Base-by-base conservation (phyloP, 257 asterid species). In the Hygrophila difformis region DNA sequence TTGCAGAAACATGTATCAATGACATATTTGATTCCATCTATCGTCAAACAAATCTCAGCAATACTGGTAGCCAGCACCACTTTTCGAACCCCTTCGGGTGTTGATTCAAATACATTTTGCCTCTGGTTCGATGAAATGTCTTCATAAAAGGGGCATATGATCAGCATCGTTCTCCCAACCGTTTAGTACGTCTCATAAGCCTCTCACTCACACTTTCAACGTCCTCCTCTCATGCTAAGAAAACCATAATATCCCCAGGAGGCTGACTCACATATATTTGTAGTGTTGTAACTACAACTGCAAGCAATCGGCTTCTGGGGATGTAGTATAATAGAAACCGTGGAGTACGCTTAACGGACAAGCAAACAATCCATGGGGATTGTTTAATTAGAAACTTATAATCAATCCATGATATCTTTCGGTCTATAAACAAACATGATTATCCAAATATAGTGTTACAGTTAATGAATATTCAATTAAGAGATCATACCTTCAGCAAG, bases 271-370 rank as follows among this genome's bases (percentile, higher is more conserved):
- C 91, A 51, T 87, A 94, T 54, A 83, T 87, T 57, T 87, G 97
- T 34, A 87, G 87, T 57, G 93, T 91, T 3, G 93, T 80, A 26
- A 87, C 93, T 29, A 88, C 64, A 20, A 95, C 87, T 88, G 94
- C 65, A 88, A 59, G 63, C 84, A 88, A 84, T 88, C 97, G 22
- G 97, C 97, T 74, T 88, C 97, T 2, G 97, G 97, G 53, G 94
- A 93, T 57, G 74, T 88, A 0, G 97, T 88, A 48, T 79, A 84
- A 62, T 84, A 81, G 62, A 88, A 58, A 88, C 96, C 12, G 96
- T 95, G 68, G 57, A 84, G 57, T 95, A 74, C 67, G 95, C 71
- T 58, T 95, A 95, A 18, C 94, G 97, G 59, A 88, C n/a, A n/a
- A n/a, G n/a, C n/a, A n/a, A n/a, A n/a, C n/a, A n/a, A n/a, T n/a